Evolutionary conservation across 1,284 basidiomycete genomes (phyloP).

Genomic region (Jaminaea rosea): DNA sequence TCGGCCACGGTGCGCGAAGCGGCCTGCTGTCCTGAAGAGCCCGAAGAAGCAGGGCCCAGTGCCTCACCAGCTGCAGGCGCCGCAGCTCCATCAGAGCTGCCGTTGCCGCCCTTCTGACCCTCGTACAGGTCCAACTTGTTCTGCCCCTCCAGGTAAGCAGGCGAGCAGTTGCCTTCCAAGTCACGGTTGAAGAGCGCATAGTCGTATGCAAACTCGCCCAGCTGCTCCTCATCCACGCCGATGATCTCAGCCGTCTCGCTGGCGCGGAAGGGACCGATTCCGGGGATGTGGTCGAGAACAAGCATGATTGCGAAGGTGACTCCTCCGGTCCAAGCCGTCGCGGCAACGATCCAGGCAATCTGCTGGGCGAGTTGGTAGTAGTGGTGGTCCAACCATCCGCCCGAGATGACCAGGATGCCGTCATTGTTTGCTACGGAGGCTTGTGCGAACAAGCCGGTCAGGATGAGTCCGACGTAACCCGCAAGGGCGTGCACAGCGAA

Average conservation of each 20-base stretch:
- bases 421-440: slow-evolving; percentile 68
- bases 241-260: slow-evolving; percentile 68
- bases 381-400: slow-evolving; percentile 63
- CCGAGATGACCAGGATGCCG: slow-evolving; percentile 52
- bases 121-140: neutral
- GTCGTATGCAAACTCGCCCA: slow-evolving; percentile 55
- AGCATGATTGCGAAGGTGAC: slow-evolving; percentile 56
- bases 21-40: neutral
- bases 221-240: slow-evolving; percentile 65
- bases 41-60: too few species aligned
- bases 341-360: slow-evolving; percentile 64
- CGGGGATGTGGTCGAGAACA: slow-evolving; percentile 64
- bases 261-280: slow-evolving; percentile 62
- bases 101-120: neutral
- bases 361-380: slow-evolving; percentile 74
- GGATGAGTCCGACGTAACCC: slow-evolving; percentile 38
- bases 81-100: neutral
- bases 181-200: slow-evolving; percentile 35
- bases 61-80: neutral
- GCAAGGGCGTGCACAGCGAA: slow-evolving; percentile 40
- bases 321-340: slow-evolving; percentile 55
- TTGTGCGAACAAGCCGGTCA: slow-evolving; percentile 61
- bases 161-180: slow-evolving; percentile 33
- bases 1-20: neutral
- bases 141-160: neutral